Evolutionary conservation across 2,329 filamentous ascomycete species (phyloP).

Genomic region (Monosporascus ibericus): DNA sequence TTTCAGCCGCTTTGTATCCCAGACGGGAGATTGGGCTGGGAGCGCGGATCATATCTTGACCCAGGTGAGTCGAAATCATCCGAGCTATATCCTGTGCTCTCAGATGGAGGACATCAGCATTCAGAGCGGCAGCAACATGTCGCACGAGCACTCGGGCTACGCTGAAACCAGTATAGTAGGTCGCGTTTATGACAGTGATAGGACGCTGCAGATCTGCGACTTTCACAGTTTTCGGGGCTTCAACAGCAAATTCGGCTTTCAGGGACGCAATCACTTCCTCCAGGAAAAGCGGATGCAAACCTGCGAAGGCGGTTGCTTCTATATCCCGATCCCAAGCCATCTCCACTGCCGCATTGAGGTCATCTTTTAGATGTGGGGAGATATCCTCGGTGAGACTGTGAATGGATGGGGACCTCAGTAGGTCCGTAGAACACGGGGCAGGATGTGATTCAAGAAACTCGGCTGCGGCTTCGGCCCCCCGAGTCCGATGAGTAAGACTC

Average conservation of each 20-base stretch:
- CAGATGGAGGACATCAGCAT: constrained; percentile 62
- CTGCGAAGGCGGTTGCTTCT: constrained; percentile 6
- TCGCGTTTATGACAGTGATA: constrained; percentile 20
- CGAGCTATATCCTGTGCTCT: constrained; percentile 65
- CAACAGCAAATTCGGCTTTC: constrained; percentile 18
- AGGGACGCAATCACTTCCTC: constrained; percentile 18
- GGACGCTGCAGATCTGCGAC: constrained; percentile 20
- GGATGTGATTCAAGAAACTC: constrained; percentile 2
- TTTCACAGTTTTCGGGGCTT: constrained; percentile 17
- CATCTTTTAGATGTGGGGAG: neutral
- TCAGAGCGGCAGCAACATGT: constrained; percentile 53
- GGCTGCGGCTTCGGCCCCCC: constrained; percentile 4
- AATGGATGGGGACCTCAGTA: neutral
- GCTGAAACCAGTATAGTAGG: constrained; percentile 17
- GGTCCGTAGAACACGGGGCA: constrained; percentile 2
- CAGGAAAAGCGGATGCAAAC: constrained; percentile 13
- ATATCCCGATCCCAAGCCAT: neutral
- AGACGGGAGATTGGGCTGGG: constrained; percentile 45
- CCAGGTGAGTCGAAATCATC: constrained; percentile 63
- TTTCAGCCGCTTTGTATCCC: constrained; percentile 49
- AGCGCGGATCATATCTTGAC: constrained; percentile 46
- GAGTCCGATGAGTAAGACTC: neutral
- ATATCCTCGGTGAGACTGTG: no score
- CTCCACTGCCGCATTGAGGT: neutral
- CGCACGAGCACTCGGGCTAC: constrained; percentile 34